Evolutionary conservation across 1,139 yeast genomes (phyloP).

Genomic region (Zhuliangozyma parablackwelliae): DNA sequence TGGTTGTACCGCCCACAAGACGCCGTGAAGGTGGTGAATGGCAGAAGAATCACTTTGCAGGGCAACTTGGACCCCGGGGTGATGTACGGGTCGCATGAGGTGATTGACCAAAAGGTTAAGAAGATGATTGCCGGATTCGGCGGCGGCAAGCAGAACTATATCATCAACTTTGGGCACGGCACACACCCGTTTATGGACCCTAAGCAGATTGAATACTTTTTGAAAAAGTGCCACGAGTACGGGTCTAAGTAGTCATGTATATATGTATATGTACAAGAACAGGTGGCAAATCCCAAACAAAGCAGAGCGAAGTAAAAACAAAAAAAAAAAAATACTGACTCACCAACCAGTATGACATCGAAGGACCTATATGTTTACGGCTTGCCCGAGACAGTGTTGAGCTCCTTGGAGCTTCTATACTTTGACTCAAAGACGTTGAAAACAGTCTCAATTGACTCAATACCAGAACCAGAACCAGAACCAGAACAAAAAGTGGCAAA

Average conservation of each 20-base stretch:
- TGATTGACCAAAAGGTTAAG: conserved; percentile 75
- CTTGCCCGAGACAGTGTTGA: conserved; percentile 36
- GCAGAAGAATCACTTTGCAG: conserved; percentile 78
- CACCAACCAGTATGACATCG: conserved; percentile 2
- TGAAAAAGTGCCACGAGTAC: conserved; percentile 80
- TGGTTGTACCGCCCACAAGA: conserved; percentile 87
- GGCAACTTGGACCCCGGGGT: conserved; percentile 96
- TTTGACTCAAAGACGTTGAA: conserved; percentile 48
- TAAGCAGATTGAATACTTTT: conserved; percentile 75
- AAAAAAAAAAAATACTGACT: background rate
- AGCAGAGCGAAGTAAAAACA: background rate
- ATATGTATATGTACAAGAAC: background rate
- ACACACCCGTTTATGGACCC: conserved; percentile 97
- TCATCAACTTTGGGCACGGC: conserved; percentile 95
- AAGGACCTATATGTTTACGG: conserved; percentile 53
- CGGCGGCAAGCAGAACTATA: conserved; percentile 86
- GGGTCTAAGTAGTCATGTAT: conserved; percentile 37
- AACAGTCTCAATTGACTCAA: conserved; percentile 6
- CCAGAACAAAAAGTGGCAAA: background rate
- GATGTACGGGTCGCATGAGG: conserved; percentile 84
- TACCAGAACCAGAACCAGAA: background rate
- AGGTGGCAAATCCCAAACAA: too few relatives aligned
- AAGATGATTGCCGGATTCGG: conserved; percentile 87
- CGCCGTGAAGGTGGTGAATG: conserved; percentile 73
- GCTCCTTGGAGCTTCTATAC: conserved; percentile 49